A percentile compares a stretch with the other conserved stretches of the same genome.
Evolutionary conservation across 2,329 filamentous ascomycete genomes (phyloP).

Genomic region (Conoideocrella luteorostrata): DNA sequence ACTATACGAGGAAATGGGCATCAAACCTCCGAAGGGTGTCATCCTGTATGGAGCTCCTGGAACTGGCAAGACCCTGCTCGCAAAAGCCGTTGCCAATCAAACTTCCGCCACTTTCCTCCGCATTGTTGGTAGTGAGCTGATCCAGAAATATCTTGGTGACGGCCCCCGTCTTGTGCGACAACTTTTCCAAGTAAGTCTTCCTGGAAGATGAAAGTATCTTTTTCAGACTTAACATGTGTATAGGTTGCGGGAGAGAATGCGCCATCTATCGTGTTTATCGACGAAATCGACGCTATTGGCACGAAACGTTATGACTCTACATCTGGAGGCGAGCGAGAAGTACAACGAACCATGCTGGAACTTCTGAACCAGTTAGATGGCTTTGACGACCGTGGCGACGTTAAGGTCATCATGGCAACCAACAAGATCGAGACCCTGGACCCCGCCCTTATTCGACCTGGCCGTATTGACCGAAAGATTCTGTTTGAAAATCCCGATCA

Average conservation of each 20-base stretch:
- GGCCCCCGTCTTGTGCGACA: slow-evolving; percentile 91
- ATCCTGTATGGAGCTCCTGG: slow-evolving; percentile 96
- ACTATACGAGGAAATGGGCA: slow-evolving; percentile 99
- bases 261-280: slow-evolving; percentile 96
- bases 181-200: slow-evolving; percentile 66
- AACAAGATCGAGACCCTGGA: slow-evolving; percentile 99
- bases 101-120: slow-evolving; percentile 98
- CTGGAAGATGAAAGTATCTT: not conserved
- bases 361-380: slow-evolving; percentile 97
- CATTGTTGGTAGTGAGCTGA: slow-evolving; percentile 93
- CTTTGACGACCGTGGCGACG: slow-evolving; percentile 96
- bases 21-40: slow-evolving; percentile 98
- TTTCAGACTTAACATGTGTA: slow-evolving; percentile 6
- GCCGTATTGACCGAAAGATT: slow-evolving; percentile 98
- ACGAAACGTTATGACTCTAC: slow-evolving; percentile 98
- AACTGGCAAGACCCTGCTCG: slow-evolving; percentile 91
- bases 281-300: slow-evolving; percentile 97
- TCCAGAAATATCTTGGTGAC: slow-evolving; percentile 97
- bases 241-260: slow-evolving; percentile 91
- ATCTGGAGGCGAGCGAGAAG: slow-evolving; percentile 92
- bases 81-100: slow-evolving; percentile 96
- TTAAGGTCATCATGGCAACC: slow-evolving; percentile 99
- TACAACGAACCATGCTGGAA: slow-evolving; percentile 97
- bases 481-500: slow-evolving; percentile 64
- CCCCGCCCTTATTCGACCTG: slow-evolving; percentile 89